These are phyloP conservation scores for Candida taoyuanica DNA, from an alignment of 805 yeast genomes.

Conservation along the genomic window DNA sequence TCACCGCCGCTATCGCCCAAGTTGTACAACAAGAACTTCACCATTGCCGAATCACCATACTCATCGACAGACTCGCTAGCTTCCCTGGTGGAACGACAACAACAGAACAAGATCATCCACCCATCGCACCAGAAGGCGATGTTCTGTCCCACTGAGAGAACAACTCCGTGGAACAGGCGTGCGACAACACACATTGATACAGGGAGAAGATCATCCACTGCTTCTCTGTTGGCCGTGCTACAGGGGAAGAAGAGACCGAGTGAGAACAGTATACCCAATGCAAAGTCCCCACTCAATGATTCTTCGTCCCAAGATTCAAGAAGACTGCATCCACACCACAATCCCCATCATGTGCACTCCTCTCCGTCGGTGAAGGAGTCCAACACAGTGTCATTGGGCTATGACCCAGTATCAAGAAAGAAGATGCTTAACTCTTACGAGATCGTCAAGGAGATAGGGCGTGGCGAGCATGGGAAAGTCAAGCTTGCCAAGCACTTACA, in stretches of 20 bases:
- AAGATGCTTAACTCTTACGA: slow-evolving; percentile 88
- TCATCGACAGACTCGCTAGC: slow-evolving; percentile 36
- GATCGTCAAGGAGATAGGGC: slow-evolving; percentile 78
- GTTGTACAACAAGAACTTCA: slow-evolving; percentile 7
- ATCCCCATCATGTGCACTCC: slow-evolving; percentile 26
- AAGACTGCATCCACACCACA: slow-evolving; percentile 21
- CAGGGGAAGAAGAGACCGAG: slow-evolving; percentile 9
- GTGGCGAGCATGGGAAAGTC: slow-evolving; percentile 99
- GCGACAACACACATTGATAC: slow-evolving; percentile 1
- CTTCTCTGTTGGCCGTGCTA: slow-evolving; percentile 17
- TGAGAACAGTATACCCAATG: slow-evolving; percentile 11
- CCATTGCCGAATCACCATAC: slow-evolving; percentile 17
- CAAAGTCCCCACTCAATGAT: slow-evolving; percentile 16
- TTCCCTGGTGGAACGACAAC: slow-evolving; percentile 36
- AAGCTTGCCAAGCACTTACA: slow-evolving; percentile 77
- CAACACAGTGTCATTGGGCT: slow-evolving; percentile 69
- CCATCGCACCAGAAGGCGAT: slow-evolving; percentile 37
- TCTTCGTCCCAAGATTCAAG: slow-evolving; percentile 8
- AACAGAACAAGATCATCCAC: slow-evolving; percentile 36
- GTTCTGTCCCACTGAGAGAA: slow-evolving; percentile 14
- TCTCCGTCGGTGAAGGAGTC: slow-evolving; percentile 71
- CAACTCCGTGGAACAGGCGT: too few relatives aligned
- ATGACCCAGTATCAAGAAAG: slow-evolving; percentile 80
- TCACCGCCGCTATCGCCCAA: slow-evolving; percentile 18
- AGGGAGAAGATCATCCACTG: slow-evolving; percentile 14